Evolutionary conservation across 768 basidiomycete genomes (phyloP).

Genomic region (Pleurotus cornucopiae): DNA sequence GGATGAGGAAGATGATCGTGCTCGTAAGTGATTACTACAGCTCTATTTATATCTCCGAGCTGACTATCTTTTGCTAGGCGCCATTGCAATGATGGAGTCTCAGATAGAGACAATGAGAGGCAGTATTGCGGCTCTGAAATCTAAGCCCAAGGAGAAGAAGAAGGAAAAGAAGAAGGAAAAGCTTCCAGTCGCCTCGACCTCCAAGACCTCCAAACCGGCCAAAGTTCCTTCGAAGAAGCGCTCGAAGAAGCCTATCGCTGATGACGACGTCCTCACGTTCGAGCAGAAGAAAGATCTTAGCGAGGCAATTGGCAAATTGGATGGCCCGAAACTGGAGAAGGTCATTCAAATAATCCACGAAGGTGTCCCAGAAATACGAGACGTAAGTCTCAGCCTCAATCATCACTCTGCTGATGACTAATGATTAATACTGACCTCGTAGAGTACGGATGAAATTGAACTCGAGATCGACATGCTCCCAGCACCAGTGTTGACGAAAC

Average conservation of each 20-base stretch:
- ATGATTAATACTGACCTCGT: constrained; percentile 8
- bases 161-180: constrained; percentile 67
- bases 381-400: constrained; percentile 52
- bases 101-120: constrained; percentile 77
- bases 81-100: constrained; percentile 73
- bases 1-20: constrained; percentile 63
- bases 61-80: constrained; percentile 39
- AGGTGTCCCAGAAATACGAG: constrained; percentile 88
- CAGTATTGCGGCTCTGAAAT: constrained; percentile 62
- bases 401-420: constrained; percentile 10
- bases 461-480: constrained; percentile 95
- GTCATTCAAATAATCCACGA: constrained; percentile 96
- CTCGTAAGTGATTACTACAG: constrained; percentile 45
- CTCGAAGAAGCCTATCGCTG: constrained; percentile 61
- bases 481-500: constrained; percentile 78
- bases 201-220: constrained; percentile 53
- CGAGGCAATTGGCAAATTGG: constrained; percentile 85
- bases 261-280: constrained; percentile 84
- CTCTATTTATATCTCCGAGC: constrained; percentile 4
- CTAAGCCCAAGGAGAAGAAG: constrained; percentile 56
- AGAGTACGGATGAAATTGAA: constrained; percentile 98
- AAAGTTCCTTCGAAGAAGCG: constrained; percentile 55
- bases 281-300: constrained; percentile 99
- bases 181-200: constrained; percentile 55
- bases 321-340: constrained; percentile 78